Evolutionary conservation across 306 rosid species (phyloP), one percentile per base, ranked within the genome.

Genomic region (Mucuna pruriens): DNA sequence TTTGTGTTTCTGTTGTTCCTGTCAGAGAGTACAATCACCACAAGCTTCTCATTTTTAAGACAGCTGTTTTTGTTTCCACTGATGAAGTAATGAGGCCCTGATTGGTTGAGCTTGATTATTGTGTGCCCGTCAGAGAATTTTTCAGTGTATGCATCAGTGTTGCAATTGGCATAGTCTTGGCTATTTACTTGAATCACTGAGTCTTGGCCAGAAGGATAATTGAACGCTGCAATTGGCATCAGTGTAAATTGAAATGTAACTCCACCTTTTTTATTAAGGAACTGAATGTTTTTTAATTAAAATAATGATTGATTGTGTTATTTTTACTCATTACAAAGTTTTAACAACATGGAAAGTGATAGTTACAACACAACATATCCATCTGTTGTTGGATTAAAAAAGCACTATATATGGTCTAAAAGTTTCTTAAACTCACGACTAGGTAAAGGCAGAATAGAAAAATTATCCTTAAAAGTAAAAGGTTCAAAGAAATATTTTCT

Each of bases 61-160:
- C 99, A 96, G 75, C 81, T 85, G n/a, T 90, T 90, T 82, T 83
- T 88, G 86, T 83, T 90, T 15, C 99, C 99, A 71, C 97, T 92
- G 22, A 93, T 85, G 86, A 96, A 96, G 75, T 46, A 90, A 86
- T 87, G 85, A 46, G 90, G 68, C 22, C 99, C 99, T 4, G 99
- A 90, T 63, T 82, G 67, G 7, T 15, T 57, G 40, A 93, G 90
- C 36, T 72, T 71, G 90, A 70, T 62, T 4, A 85, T 86, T 2
- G 98, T 87, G 82, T 93, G 92, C 42, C 99, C 99, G n/a, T 90
- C 97, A n/a, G 88, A 79, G 77, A 49, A 85, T 39, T 92, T 90
- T 22, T 61, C 51, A 1, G 80, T 39, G 4, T 89, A 82, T 1
- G 87, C 40, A 74, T 86, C 83, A 1, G 88, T 87, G 76, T 81